Evolutionary conservation across 202 grass and related monocot genomes (phyloP).

Genomic region (Elaeis oleifera): DNA sequence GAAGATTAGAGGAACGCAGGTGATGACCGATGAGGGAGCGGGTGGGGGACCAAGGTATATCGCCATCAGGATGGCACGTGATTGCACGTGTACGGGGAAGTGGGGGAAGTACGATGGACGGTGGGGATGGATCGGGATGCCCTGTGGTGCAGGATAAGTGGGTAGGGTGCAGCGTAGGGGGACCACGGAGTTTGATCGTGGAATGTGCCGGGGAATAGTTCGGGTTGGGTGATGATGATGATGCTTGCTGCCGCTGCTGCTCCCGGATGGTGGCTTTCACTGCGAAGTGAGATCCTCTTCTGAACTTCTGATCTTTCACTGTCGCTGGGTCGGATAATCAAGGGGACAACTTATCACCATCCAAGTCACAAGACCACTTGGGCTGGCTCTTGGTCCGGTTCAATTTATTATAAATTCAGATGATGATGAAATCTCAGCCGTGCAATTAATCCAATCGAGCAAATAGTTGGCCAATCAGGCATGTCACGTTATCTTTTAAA

Average conservation of each 20-base stretch:
- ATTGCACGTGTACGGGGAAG: neutral
- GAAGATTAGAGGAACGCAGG: too few species aligned
- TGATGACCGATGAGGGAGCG: neutral
- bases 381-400: too few species aligned
- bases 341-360: too few species aligned
- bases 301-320: too few species aligned
- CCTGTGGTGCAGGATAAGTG: neutral
- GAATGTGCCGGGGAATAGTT: neutral
- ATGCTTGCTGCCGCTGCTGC: neutral
- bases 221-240: neutral
- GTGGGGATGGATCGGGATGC: neutral
- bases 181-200: conserved; percentile 1
- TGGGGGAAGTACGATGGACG: neutral
- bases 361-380: too few species aligned
- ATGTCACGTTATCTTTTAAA: too few species aligned
- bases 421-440: too few species aligned
- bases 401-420: too few species aligned
- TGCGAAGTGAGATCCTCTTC: too few species aligned
- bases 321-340: too few species aligned
- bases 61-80: neutral
- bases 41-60: neutral
- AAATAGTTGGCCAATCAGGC: too few species aligned
- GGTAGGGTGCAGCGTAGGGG: neutral
- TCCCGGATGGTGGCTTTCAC: neutral
- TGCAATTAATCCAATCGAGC: too few species aligned